Evolutionary conservation across 2,329 filamentous ascomycete species (phyloP).

Genomic region (Xylariaceae sp.): DNA sequence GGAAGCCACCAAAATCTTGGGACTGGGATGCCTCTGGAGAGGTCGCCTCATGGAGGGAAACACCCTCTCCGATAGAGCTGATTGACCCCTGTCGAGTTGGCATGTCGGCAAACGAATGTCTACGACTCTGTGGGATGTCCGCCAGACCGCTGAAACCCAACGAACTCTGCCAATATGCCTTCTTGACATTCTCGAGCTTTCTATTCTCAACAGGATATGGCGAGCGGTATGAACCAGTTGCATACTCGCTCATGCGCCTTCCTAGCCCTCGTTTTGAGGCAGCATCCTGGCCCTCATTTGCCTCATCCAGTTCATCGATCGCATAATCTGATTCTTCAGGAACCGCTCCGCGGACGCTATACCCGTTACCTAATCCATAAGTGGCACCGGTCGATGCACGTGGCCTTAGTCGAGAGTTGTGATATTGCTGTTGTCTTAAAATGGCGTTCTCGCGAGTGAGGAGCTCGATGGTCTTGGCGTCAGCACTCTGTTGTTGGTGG

Average conservation of each 20-base stretch:
- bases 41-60: slow-evolving; percentile 49
- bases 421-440: slow-evolving; percentile 59
- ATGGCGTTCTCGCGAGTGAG: slow-evolving; percentile 65
- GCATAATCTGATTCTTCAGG: slow-evolving; percentile 71
- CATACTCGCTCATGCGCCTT: slow-evolving; percentile 62
- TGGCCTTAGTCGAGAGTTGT: slow-evolving; percentile 57
- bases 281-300: slow-evolving; percentile 55
- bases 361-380: slow-evolving; percentile 59
- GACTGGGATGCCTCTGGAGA: slow-evolving; percentile 47
- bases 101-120: slow-evolving; percentile 78
- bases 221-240: slow-evolving; percentile 48
- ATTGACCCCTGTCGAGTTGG: slow-evolving; percentile 66
- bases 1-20: slow-evolving; percentile 48
- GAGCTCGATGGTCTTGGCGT: slow-evolving; percentile 66
- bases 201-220: slow-evolving; percentile 60
- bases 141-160: slow-evolving; percentile 64
- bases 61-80: slow-evolving; percentile 59
- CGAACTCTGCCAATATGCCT: slow-evolving; percentile 71
- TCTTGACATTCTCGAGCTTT: slow-evolving; percentile 67
- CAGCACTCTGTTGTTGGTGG: slow-evolving; percentile 54
- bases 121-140: slow-evolving; percentile 72
- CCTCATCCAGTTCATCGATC: slow-evolving; percentile 72
- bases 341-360: slow-evolving; percentile 61
- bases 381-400: slow-evolving; percentile 59
- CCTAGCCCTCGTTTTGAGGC: slow-evolving; percentile 48